Base-by-base conservation (phyloP, 805 yeast genomes). In the Yamadazyma tumulicola region DNA sequence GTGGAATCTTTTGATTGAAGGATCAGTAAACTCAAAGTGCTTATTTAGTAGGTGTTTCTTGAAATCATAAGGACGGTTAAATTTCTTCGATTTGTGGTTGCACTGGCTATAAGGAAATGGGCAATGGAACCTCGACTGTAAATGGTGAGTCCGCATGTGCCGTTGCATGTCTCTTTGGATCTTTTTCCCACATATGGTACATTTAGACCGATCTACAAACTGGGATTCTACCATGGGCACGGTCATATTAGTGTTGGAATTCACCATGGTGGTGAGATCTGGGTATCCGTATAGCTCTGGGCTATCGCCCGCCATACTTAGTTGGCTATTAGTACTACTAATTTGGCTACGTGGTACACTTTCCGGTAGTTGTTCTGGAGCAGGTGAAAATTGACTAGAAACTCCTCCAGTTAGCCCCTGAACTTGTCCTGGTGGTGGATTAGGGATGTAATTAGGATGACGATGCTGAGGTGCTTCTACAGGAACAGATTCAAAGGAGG, bases 61-160 rank as follows among this genome's bases (percentile, higher is more conserved):
- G 61, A 64, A 77, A 51, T 79, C 86, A 51, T 79, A 79, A 5
- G 81, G 82, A 31, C 86, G 61, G 55, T 79, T 79, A 59, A 79
- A 79, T 47, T 64, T 74, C 19, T 83, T 79, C 10, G 78, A 66
- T 47, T 71, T 76, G 51, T 79, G 85, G 3, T 68, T 56, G 49
- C 85, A 79, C 29, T 57, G 55, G n/a, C 58, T 58, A 31, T 69
- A 61, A 6, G 84, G 84, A 46, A 68, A 79, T 12, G 74, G 64
- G 51, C 86, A 79, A 22, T 55, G 65, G 51, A 79, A 79, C 23
- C 84, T 57, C 5, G 81, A 67, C 12, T 68, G 72, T 8, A 61
- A 55, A 47, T 76, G 77, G 54, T 79, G 85, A 1, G 79, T 79
- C 40, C 85, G 55, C 62, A 75, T 57, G 51, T 79, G 86, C 25